These are phyloP conservation scores for Diversispora epigaea DNA, from an alignment of 192 early-diverging fungal species.

Conservation along the genomic window DNA sequence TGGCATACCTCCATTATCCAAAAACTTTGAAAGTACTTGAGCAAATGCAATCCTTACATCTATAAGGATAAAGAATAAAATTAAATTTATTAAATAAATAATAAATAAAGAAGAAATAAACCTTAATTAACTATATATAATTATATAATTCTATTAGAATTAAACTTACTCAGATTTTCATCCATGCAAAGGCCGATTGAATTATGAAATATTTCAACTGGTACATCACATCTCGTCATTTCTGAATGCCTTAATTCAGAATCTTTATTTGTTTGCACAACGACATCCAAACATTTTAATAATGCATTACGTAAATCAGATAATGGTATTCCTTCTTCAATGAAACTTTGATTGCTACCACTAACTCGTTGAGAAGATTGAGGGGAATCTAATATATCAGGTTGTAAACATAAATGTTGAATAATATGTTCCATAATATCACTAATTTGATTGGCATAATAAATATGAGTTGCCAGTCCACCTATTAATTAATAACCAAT, in stretches of 20 bases:
- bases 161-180: conserved; percentile 27
- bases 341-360: background rate
- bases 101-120: no score
- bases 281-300: conserved; percentile 48
- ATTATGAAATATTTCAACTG: conserved; percentile 41
- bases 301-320: conserved; percentile 41
- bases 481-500: conserved; percentile 29
- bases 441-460: conserved; percentile 56
- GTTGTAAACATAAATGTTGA: conserved; percentile 40
- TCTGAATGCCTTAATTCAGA: conserved; percentile 36
- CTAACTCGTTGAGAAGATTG: conserved; percentile 19
- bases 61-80: conserved; percentile 29
- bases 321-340: conserved; percentile 46
- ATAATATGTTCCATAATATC: conserved; percentile 57
- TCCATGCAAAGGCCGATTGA: conserved; percentile 42
- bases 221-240: conserved; percentile 37
- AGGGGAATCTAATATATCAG: background rate
- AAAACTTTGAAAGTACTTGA: conserved; percentile 40
- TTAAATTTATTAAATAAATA: no score
- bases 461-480: conserved; percentile 55
- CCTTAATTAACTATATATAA: background rate
- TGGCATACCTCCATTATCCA: conserved; percentile 36
- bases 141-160: background rate
- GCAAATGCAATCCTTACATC: conserved; percentile 45
- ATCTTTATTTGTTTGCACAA: conserved; percentile 46